Base-by-base conservation (phyloP, 192 early-diverging fungal genomes). In the Backusella liffmaniae region DNA sequence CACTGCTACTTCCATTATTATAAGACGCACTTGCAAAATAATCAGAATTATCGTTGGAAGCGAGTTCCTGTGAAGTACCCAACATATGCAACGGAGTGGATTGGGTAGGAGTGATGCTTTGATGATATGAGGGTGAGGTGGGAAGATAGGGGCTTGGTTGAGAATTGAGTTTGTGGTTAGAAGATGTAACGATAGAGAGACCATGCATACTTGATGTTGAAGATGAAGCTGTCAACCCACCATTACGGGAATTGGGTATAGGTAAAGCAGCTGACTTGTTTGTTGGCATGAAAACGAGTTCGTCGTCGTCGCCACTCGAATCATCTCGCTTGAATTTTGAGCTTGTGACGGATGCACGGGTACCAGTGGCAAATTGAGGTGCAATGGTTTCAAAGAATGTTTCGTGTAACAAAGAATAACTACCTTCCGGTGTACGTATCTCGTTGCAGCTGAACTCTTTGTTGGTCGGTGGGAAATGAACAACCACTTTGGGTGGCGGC, bases 351-450 rank as follows among this genome's bases (percentile, higher is more conserved):
- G 84, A 87, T 30, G 81, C 77, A 41, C 75, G 77, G 6, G 88
- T 88, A 21, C 85, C 84, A 53, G 76, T 82, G 35, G 80, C 76
- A 34, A 81, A 83, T 65, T 84, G 84, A 16, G 88, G 84, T n/a
- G 74, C 46, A 49, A 84, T 78, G 44, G 80, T 77, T 39, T 88
- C 85, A 37, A 85, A 67, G 44, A 76, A 72, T 41, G 86, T 89
- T 29, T 85, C 84, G 44, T 88, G 84, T 16, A 74, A 74, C 10
- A 89, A 74, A n/a, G 76, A 78, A 70, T 89, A 89, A 23, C 66
- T 76, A 9, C 88, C 88, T 49, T 89, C 88, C 69, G 83, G 79
- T 23, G 85, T 77, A 62, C 80, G 69, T 81, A 89, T 86, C 59
- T 83, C 80, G 49, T 76, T 82, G 66, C 86, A 87, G 49, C n/a